These are phyloP conservation scores for Magnusiomyces tetraspermus DNA, from an alignment of 1,139 yeast species.

Conservation along the genomic window DNA sequence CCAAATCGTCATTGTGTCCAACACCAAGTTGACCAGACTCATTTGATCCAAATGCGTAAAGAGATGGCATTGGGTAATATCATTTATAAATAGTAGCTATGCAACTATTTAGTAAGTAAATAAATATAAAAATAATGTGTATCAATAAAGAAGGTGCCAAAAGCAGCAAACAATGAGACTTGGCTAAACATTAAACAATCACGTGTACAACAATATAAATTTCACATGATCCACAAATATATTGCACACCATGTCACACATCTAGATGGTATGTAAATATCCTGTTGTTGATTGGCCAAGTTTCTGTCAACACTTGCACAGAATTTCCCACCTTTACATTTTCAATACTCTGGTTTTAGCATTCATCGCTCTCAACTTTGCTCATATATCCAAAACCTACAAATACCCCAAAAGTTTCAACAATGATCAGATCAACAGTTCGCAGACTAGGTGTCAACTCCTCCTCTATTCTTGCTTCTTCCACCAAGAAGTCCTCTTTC, in stretches of 20 bases:
- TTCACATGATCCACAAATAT: too few relatives aligned
- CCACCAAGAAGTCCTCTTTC: not conserved
- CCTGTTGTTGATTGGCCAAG: not conserved
- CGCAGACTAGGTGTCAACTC: not conserved
- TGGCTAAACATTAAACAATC: not conserved
- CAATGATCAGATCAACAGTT: not conserved
- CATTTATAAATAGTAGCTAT: too few relatives aligned
- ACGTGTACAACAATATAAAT: not conserved
- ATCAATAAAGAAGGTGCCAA: not conserved
- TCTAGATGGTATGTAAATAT: not conserved
- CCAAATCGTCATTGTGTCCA: conserved; percentile 46
- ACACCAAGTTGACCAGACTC: conserved; percentile 71
- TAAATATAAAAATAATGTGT: too few relatives aligned
- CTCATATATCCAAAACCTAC: not conserved
- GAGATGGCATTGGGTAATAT: conserved; percentile 20
- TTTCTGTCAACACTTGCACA: not conserved
- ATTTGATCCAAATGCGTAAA: conserved; percentile 71
- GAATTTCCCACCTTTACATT: not conserved
- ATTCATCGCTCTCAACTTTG: not conserved
- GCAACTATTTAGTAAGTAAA: not conserved
- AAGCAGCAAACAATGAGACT: not conserved
- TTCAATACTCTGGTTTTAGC: not conserved
- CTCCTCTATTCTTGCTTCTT: not conserved
- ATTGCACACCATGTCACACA: too few relatives aligned
- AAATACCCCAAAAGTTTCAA: not conserved